Evolutionary conservation across 2,329 filamentous ascomycete genomes (phyloP).

Genomic region (Acephala macrosclerotiorum): DNA sequence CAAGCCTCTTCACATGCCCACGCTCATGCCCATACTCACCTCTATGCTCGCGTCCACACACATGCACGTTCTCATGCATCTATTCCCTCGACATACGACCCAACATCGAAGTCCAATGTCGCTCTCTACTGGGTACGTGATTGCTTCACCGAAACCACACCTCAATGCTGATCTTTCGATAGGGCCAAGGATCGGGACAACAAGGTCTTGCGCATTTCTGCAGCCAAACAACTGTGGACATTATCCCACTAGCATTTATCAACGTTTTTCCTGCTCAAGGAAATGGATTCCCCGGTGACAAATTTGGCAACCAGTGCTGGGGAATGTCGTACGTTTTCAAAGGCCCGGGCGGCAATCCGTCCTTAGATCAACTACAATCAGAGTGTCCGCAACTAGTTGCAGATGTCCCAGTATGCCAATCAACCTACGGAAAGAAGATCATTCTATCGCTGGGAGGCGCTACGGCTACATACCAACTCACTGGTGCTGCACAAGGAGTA

Average conservation of each 20-base stretch:
- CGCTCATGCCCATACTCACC: neutral
- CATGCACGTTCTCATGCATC: neutral
- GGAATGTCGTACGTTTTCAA: constrained; percentile 42
- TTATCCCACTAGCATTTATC: constrained; percentile 50
- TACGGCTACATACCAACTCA: constrained; percentile 45
- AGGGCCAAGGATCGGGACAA: constrained; percentile 51
- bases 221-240: constrained; percentile 47
- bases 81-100: neutral
- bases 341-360: constrained; percentile 33
- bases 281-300: constrained; percentile 49
- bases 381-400: constrained; percentile 45
- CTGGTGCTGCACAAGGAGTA: constrained; percentile 44
- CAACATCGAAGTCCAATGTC: neutral
- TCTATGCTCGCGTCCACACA: neutral
- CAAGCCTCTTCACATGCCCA: neutral
- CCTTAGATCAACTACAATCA: constrained; percentile 42
- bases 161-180: neutral
- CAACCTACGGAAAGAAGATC: constrained; percentile 46
- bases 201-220: constrained; percentile 45
- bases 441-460: constrained; percentile 48
- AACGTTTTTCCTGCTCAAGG: constrained; percentile 49
- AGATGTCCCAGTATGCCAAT: constrained; percentile 47
- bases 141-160: neutral
- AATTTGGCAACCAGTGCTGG: constrained; percentile 51
- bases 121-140: neutral